Conservation (phyloP, 345 rosid species). For the Iberis pinnata region DNA sequence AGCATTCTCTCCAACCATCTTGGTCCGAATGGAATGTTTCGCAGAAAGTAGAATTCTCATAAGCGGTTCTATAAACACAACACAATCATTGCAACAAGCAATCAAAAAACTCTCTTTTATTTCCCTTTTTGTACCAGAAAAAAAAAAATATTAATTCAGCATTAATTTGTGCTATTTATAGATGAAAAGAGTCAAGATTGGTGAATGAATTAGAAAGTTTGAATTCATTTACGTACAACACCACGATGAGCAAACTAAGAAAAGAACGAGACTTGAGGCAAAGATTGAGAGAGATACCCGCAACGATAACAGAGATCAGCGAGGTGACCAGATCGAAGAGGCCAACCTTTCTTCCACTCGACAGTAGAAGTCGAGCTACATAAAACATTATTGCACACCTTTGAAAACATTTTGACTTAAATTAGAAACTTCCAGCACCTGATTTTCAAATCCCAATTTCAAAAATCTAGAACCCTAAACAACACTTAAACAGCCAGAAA, state of each 20-base stretch:
- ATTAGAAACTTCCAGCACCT: not conserved
- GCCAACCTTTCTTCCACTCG: conserved; percentile 88
- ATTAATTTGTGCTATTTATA: conserved; percentile 14
- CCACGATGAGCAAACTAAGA: not conserved
- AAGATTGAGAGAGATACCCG: conserved; percentile 46
- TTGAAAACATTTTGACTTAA: conserved; percentile 44
- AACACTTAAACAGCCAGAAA: not conserved
- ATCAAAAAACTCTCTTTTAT: not conserved
- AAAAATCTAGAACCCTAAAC: conserved; percentile 24
- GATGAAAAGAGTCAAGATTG: conserved; percentile 1
- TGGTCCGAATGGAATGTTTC: conserved; percentile 66
- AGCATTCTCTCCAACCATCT: conserved; percentile 91
- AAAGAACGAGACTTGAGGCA: conserved; percentile 15
- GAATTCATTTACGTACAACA: not conserved
- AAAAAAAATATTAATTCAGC: not conserved
- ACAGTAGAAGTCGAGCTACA: conserved; percentile 43
- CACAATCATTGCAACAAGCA: conserved; percentile 21
- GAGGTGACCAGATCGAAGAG: conserved; percentile 67
- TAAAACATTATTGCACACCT: conserved; percentile 71
- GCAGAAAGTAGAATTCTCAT: conserved; percentile 56
- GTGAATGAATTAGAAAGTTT: not conserved
- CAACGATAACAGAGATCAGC: conserved; percentile 76
- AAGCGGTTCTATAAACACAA: conserved; percentile 48
- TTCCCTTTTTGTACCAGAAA: no score
- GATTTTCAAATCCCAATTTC: conserved; percentile 11